Evolutionary conservation across 2,329 filamentous ascomycete genomes (phyloP), one percentile per base, ranked within the genome.

Genomic region (Botryotinia convoluta): DNA sequence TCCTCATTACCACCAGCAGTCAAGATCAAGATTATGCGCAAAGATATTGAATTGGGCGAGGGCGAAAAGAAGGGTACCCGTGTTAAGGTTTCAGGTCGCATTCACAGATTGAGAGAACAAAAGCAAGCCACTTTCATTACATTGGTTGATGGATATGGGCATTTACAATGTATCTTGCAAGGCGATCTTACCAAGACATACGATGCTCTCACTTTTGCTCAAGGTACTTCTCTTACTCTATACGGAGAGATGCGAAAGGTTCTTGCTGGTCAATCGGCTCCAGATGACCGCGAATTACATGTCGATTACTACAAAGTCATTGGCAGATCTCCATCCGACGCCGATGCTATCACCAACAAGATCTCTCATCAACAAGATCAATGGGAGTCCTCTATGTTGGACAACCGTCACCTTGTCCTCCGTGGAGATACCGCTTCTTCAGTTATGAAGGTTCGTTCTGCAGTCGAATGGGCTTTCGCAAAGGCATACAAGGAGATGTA

Each of bases 61-160:
- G 83, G 86, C 81, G 81, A 85, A 51, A 84, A 84, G 75, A 88
- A 89, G 82, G 93, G 93, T 76, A 91, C 91, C 61, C 88, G 94
- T 71, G 93, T 97, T 74, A 90, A 91, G 78, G 92, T 97, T 35
- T 88, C 91, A 76, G 95, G 95, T 72, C 89, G 94, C 77, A 93
- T 97, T 72, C 93, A 97, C 84, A 89, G 93, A 74, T 85, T 95
- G 82, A 89, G 93, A 75, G 87, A 88, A 75, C 95, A 97, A 84
- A 96, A 95, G 84, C 91, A 93, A 80, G 89, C 93, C 76, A 91
- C 94, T 72, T 98, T 97, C 83, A 87, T 97, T 80, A 95, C 92
- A n/a, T 85, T 97, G 76, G 87, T 91, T 76, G 93, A 97, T 81
- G 95, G 95, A 74, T 93, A 95, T 80, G 93, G 92, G 71, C 91